Conservation (phyloP, 2,329 filamentous ascomycete genomes). For the Zalaria sp. region DNA sequence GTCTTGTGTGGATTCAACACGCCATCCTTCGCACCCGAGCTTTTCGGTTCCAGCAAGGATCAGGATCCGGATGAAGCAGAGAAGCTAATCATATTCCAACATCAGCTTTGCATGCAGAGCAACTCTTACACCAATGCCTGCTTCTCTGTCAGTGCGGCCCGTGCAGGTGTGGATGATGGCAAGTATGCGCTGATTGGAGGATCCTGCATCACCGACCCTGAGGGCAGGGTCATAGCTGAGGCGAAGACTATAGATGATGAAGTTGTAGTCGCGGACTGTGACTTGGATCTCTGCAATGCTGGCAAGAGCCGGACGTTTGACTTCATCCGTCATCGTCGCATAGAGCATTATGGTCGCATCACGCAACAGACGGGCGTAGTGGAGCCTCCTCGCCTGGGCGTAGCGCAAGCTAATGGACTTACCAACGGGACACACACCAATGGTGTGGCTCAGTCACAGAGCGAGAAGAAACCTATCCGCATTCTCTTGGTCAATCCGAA, state of each 20-base stretch:
- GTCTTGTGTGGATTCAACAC: slow-evolving; percentile 39
- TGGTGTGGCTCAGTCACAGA: background rate
- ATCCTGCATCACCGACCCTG: slow-evolving; percentile 31
- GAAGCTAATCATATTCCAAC: slow-evolving; percentile 34
- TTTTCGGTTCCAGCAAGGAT: slow-evolving; percentile 23
- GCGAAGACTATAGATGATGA: slow-evolving; percentile 32
- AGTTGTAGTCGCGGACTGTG: slow-evolving; percentile 34
- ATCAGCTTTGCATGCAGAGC: slow-evolving; percentile 34
- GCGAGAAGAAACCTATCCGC: slow-evolving; percentile 14
- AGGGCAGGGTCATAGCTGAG: slow-evolving; percentile 33
- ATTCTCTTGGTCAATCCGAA: slow-evolving; percentile 37
- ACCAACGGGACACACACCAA: background rate
- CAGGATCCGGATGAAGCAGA: slow-evolving; percentile 30
- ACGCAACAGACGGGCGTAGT: slow-evolving; percentile 23
- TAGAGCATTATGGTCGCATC: slow-evolving; percentile 26
- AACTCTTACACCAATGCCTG: slow-evolving; percentile 38
- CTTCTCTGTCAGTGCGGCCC: slow-evolving; percentile 34
- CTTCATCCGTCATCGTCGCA: slow-evolving; percentile 26
- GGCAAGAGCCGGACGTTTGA: slow-evolving; percentile 30
- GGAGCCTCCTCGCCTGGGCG: slow-evolving; percentile 11
- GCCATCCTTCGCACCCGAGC: slow-evolving; percentile 31
- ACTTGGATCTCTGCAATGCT: slow-evolving; percentile 29
- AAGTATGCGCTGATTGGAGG: slow-evolving; percentile 32
- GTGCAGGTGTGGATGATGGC: slow-evolving; percentile 36
- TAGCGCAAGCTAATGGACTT: background rate